A percentile compares a stretch with the other conserved stretches of the same genome.
Evolutionary conservation across 176 grass and related monocot species (phyloP).

Genomic region (Coix lacrymajobi): DNA sequence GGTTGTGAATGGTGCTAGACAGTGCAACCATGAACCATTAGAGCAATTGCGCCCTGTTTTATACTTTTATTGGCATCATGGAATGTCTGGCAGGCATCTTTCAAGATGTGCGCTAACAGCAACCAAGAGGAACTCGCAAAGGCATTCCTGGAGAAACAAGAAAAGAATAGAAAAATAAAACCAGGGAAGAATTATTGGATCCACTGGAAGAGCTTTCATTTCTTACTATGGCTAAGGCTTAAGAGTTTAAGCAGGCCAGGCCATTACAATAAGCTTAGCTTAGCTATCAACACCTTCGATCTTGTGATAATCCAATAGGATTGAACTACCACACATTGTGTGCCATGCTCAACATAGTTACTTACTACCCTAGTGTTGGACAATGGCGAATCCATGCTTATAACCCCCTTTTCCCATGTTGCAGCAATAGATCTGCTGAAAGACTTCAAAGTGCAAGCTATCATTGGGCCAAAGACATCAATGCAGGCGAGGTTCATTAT

Average conservation of each 20-base stretch:
- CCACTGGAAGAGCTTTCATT: background rate
- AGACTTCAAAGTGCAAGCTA: conserved; percentile 21
- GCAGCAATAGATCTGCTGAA: conserved; percentile 34
- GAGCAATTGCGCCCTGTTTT: background rate
- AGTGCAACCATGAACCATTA: background rate
- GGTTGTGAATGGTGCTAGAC: background rate
- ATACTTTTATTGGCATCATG: background rate
- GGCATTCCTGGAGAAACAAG: background rate
- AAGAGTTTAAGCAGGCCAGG: background rate
- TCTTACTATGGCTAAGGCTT: background rate
- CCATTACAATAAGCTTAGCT: background rate
- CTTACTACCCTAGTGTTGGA: background rate
- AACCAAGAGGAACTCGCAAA: background rate
- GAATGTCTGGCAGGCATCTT: background rate
- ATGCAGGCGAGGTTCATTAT: conserved; percentile 27
- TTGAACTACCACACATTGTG: background rate
- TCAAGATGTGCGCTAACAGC: background rate
- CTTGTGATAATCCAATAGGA: background rate
- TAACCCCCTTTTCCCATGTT: background rate
- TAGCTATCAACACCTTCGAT: background rate
- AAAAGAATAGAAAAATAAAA: background rate
- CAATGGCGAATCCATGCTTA: background rate
- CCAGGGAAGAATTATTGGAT: background rate
- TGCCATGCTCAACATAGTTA: background rate
- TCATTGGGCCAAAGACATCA: conserved; percentile 43